Evolutionary conservation across 176 grass and related monocot genomes (phyloP).

Genomic region (Calamus simplicifolius): DNA sequence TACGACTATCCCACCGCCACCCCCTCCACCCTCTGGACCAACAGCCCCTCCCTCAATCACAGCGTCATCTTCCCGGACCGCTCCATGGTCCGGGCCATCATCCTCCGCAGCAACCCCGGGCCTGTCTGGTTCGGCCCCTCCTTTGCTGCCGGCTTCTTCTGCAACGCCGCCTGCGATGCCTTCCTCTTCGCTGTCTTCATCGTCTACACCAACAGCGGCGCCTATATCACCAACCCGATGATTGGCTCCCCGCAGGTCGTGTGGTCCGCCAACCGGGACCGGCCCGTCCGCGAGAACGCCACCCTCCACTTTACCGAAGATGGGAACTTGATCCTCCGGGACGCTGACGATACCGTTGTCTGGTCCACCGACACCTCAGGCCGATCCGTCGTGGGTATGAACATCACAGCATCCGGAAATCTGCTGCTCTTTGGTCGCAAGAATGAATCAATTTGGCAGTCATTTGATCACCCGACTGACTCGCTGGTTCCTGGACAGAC

Average conservation of each 20-base stretch:
- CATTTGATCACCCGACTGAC: slow-evolving; percentile 46
- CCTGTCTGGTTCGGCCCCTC: slow-evolving; percentile 1
- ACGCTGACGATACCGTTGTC: slow-evolving; percentile 24
- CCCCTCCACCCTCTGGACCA: too few species aligned
- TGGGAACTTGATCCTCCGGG: slow-evolving; percentile 36
- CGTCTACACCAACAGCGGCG: slow-evolving; percentile 10
- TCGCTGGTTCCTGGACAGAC: slow-evolving; percentile 46
- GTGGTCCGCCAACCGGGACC: slow-evolving; percentile 47
- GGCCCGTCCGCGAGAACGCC: slow-evolving; percentile 34
- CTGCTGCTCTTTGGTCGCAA: slow-evolving; percentile 43
- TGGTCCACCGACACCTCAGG: slow-evolving; percentile 41
- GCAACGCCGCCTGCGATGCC: slow-evolving; percentile 26
- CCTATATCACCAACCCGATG: not conserved
- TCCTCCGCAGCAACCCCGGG: not conserved
- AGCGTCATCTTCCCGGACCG: not conserved
- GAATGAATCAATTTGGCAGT: slow-evolving; percentile 44
- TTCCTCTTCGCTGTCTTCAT: slow-evolving; percentile 47
- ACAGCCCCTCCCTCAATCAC: not conserved
- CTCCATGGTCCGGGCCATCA: not conserved
- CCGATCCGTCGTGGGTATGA: slow-evolving; percentile 26
- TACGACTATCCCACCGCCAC: too few species aligned
- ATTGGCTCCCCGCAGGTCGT: slow-evolving; percentile 17
- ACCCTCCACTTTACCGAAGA: slow-evolving; percentile 28
- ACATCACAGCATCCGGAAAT: slow-evolving; percentile 38
- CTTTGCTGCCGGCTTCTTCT: slow-evolving; percentile 42